Percentiles rank a stretch among this genome's conserved stretches.
These are phyloP conservation scores for Triangularia verruculosa DNA, from an alignment of 2,329 filamentous ascomycete genomes.

Conservation along the genomic window DNA sequence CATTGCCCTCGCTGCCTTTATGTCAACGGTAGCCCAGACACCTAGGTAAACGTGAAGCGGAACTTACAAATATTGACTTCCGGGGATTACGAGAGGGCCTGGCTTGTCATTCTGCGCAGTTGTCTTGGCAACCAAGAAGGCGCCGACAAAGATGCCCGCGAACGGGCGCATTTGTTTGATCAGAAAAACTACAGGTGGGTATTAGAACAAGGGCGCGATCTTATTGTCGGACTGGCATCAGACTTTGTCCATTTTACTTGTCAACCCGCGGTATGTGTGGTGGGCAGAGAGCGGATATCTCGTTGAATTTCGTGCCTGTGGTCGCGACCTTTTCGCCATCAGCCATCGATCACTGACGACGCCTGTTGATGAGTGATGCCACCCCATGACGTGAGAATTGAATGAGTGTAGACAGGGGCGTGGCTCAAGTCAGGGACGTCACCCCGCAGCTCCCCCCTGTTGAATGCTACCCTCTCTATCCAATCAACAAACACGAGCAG, in stretches of 20 bases:
- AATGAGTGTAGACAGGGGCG: background rate
- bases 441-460: constrained; percentile 27
- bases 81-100: constrained; percentile 31
- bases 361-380: background rate
- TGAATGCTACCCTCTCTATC: constrained; percentile 8
- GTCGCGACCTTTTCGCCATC: background rate
- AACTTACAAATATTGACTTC: constrained; percentile 39
- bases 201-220: background rate
- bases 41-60: background rate
- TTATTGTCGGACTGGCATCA: too few relatives aligned
- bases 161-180: constrained; percentile 23
- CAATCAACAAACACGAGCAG: constrained; percentile 23
- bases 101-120: constrained; percentile 17
- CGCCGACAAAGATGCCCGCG: constrained; percentile 13
- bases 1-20: constrained; percentile 37
- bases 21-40: constrained; percentile 21
- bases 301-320: background rate
- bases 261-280: background rate
- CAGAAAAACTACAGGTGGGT: constrained; percentile 1
- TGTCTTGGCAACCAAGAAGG: constrained; percentile 9
- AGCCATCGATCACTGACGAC: background rate
- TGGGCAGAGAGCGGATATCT: background rate
- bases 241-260: background rate
- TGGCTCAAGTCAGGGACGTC: constrained; percentile 25
- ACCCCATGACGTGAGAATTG: background rate